Percentiles rank a stretch among this genome's conserved stretches.
Evolutionary conservation across 352 stramenopile species (phyloP).

Genomic region (Halophytophthora batemanensis): DNA sequence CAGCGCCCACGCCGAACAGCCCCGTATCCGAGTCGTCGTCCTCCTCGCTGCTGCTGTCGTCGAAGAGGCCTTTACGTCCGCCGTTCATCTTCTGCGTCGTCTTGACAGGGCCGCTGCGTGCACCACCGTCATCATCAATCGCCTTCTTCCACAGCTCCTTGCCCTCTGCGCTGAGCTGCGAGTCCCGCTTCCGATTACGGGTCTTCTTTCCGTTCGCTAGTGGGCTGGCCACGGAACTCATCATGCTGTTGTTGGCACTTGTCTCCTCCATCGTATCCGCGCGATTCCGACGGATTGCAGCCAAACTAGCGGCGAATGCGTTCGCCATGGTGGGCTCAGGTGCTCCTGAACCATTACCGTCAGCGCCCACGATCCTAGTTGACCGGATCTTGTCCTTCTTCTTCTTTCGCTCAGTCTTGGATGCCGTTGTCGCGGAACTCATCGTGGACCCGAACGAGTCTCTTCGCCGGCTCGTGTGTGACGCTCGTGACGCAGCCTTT

Average conservation of each 20-base stretch:
- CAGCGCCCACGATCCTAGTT: conserved; percentile 8
- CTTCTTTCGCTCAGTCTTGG: conserved; percentile 18
- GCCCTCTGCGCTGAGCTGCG: conserved; percentile 70
- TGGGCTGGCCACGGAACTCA: conserved; percentile 16
- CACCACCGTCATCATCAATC: conserved; percentile 29
- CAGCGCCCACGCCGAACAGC: conserved; percentile 35
- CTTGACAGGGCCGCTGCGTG: conserved; percentile 10
- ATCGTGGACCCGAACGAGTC: conserved; percentile 58
- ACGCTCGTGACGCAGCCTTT: conserved; percentile 21
- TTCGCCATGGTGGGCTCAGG: conserved; percentile 48
- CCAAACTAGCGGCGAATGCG: conserved; percentile 69
- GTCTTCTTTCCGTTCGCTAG: conserved; percentile 13
- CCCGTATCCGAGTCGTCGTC: conserved; percentile 44
- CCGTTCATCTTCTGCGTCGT: conserved; percentile 20
- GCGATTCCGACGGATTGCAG: conserved; percentile 68
- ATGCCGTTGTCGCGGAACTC: conserved; percentile 25
- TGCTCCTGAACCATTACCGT: conserved; percentile 2
- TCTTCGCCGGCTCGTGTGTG: conserved; percentile 22
- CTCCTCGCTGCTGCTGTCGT: conserved; percentile 69
- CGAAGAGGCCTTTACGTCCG: conserved; percentile 70
- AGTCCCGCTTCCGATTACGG: conserved; percentile 62
- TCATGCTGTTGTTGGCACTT: conserved; percentile 11
- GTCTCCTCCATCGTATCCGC: conserved; percentile 58
- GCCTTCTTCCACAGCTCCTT: conserved; percentile 75
- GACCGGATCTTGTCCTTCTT: conserved; percentile 15